Percentiles rank a stretch among this genome's conserved stretches.
Conservation (phyloP, 768 basidiomycete species). For the Rhizopogon vesiculosus region DNA sequence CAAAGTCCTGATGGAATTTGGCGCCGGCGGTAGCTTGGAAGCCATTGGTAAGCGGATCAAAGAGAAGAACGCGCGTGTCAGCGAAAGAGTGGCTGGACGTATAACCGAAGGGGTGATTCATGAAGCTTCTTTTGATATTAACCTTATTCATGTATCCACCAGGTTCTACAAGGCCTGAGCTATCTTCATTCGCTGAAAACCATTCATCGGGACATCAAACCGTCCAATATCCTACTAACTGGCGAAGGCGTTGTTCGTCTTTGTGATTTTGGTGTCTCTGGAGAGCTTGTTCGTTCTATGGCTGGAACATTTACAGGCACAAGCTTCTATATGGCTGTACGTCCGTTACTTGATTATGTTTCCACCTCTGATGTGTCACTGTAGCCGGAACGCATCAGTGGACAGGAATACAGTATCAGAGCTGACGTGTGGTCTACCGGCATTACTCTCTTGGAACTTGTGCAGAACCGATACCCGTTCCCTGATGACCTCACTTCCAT, state of each 20-base stretch:
- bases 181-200: conserved; percentile 90
- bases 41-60: conserved; percentile 82
- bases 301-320: conserved; percentile 98
- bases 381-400: conserved; percentile 92
- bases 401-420: conserved; percentile 87
- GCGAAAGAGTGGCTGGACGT: conserved; percentile 86
- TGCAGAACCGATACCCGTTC: conserved; percentile 94
- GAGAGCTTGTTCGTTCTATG: conserved; percentile 84
- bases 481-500: conserved; percentile 89
- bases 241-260: conserved; percentile 88
- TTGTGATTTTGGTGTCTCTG: conserved; percentile 96
- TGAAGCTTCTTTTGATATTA: not conserved
- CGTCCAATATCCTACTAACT: conserved; percentile 88
- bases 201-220: conserved; percentile 96
- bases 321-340: conserved; percentile 97
- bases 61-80: conserved; percentile 71
- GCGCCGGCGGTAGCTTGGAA: conserved; percentile 89
- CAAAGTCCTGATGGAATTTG: conserved; percentile 90
- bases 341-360: conserved; percentile 27
- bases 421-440: conserved; percentile 99
- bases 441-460: conserved; percentile 89
- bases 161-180: conserved; percentile 88
- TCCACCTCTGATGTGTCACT: not conserved
- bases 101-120: conserved; percentile 84
- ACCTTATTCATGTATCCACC: conserved; percentile 10